Percentiles rank a stretch among this genome's conserved stretches.
These are phyloP conservation scores for Penicillium sp. DNA, from an alignment of 2,329 filamentous ascomycete genomes.

Conservation along the genomic window DNA sequence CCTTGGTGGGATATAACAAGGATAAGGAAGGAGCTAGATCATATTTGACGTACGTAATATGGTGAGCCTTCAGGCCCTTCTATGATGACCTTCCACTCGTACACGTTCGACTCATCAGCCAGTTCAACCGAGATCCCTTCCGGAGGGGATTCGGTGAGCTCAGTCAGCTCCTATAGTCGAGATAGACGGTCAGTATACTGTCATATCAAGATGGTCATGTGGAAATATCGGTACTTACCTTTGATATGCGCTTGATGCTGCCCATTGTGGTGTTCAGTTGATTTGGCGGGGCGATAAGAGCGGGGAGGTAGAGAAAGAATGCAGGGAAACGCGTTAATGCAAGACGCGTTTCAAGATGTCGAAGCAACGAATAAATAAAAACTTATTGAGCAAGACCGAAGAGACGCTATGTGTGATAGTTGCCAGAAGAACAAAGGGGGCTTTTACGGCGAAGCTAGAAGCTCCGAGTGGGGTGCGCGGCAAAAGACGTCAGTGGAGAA, in stretches of 20 bases:
- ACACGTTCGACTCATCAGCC: slow-evolving; percentile 62
- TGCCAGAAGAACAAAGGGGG: neutral
- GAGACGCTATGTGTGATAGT: neutral
- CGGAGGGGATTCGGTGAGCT: slow-evolving; percentile 56
- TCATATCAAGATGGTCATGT: neutral
- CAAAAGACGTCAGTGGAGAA: slow-evolving; percentile 21
- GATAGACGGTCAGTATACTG: neutral
- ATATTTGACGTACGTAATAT: slow-evolving; percentile 56
- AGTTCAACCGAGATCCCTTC: slow-evolving; percentile 57
- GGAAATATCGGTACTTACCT: slow-evolving; percentile 28
- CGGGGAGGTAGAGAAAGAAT: slow-evolving; percentile 9
- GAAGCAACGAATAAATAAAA: neutral
- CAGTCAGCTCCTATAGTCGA: slow-evolving; percentile 55
- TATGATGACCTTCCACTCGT: slow-evolving; percentile 66
- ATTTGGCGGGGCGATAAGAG: slow-evolving; percentile 14
- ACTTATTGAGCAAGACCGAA: neutral
- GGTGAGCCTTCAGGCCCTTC: slow-evolving; percentile 63
- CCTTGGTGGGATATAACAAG: neutral
- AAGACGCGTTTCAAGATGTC: neutral
- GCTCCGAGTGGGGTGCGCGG: slow-evolving; percentile 12
- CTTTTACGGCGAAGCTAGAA: slow-evolving; percentile 10
- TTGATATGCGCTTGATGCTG: slow-evolving; percentile 49
- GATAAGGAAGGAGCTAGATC: neutral
- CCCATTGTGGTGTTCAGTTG: slow-evolving; percentile 31
- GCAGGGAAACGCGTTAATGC: neutral